A percentile compares a stretch with the other conserved stretches of the same genome.
Conservation (phyloP, 225 moss, liverwort and hornwort genomes). For the Sphagnum contortum region DNA sequence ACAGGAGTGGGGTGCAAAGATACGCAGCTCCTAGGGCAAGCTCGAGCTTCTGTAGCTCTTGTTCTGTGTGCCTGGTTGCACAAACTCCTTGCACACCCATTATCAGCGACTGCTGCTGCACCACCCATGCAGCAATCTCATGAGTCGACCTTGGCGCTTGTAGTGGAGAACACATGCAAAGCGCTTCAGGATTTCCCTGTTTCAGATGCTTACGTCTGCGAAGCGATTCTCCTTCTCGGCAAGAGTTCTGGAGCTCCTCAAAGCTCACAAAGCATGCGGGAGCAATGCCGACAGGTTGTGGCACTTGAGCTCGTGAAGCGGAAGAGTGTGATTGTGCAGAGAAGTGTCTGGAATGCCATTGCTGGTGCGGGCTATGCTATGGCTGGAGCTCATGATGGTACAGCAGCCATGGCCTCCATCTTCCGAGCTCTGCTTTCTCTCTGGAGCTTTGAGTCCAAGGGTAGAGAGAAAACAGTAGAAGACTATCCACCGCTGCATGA, state of each 20-base stretch:
- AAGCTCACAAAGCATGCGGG: slow-evolving; percentile 25
- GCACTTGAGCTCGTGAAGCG: slow-evolving; percentile 37
- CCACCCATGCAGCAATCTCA: slow-evolving; percentile 25
- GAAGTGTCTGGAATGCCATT: slow-evolving; percentile 46
- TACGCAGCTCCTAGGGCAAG: slow-evolving; percentile 42
- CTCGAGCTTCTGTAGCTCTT: slow-evolving; percentile 43
- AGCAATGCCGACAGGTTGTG: slow-evolving; percentile 41
- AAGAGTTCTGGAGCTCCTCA: slow-evolving; percentile 33
- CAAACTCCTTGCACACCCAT: slow-evolving; percentile 39
- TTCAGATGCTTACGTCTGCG: slow-evolving; percentile 53
- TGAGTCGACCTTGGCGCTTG: slow-evolving; percentile 22
- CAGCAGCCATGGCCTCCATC: slow-evolving; percentile 29
- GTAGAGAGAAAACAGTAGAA: slow-evolving; percentile 10
- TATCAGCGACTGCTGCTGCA: slow-evolving; percentile 10
- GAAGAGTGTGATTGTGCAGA: slow-evolving; percentile 37
- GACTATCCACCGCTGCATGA: slow-evolving; percentile 38
- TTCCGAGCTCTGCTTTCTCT: slow-evolving; percentile 45
- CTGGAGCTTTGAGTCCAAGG: slow-evolving; percentile 33
- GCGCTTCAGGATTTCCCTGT: slow-evolving; percentile 45
- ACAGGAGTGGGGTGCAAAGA: slow-evolving; percentile 36
- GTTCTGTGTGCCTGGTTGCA: slow-evolving; percentile 65
- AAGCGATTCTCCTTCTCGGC: slow-evolving; percentile 66
- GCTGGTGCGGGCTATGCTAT: slow-evolving; percentile 78
- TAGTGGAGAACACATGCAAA: slow-evolving; percentile 31
- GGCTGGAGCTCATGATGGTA: background rate